These are phyloP conservation scores for Saposhnikovia divaricata DNA, from an alignment of 129 eudicot genomes.

Conservation along the genomic window DNA sequence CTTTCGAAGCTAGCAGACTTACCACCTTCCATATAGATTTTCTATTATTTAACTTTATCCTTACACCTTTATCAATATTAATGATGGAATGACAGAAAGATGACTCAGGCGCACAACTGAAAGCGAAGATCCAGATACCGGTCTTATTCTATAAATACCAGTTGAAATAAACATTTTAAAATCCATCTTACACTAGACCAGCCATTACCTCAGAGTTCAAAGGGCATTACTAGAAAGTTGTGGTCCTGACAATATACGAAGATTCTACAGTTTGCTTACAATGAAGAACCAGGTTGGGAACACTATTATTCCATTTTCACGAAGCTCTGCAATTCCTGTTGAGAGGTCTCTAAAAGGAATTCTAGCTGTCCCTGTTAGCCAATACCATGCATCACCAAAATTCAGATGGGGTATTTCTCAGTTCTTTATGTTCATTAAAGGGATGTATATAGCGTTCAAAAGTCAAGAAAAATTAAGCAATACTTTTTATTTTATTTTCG, in stretches of 20 bases:
- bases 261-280: neutral
- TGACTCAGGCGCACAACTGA: slow-evolving; percentile 29
- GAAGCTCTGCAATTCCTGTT: neutral
- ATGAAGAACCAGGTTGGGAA: slow-evolving; percentile 11
- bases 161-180: neutral
- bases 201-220: neutral
- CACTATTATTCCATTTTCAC: neutral
- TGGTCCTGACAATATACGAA: neutral
- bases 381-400: slow-evolving; percentile 9
- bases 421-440: neutral
- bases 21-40: neutral
- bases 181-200: neutral
- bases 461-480: neutral
- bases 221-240: neutral
- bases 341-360: slow-evolving; percentile 1
- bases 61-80: neutral
- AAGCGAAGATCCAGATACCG: slow-evolving; percentile 2
- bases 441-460: neutral
- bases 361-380: slow-evolving; percentile 1
- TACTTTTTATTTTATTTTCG: neutral
- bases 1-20: slow-evolving; percentile 1
- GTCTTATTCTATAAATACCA: slow-evolving; percentile 24
- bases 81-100: slow-evolving; percentile 16
- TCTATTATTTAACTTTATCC: neutral
- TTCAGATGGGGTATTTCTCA: neutral